phyloP scores from a whole-genome alignment of 345 rosid genomes.

The Punica granatum region DNA sequence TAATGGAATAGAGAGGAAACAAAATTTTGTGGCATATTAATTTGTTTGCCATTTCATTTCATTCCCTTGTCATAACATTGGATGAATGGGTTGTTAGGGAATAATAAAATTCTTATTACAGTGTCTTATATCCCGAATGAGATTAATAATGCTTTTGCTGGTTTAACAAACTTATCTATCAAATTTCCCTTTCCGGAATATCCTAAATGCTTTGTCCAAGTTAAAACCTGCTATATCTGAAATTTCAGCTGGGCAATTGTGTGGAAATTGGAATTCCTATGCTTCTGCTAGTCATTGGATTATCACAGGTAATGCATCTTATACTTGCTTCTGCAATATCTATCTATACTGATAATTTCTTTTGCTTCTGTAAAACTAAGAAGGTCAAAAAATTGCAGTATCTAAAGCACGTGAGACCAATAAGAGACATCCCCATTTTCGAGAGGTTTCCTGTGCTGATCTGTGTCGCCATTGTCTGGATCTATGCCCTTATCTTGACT shows the following conservation, averaged over 20 bases:
- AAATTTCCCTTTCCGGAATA: not conserved
- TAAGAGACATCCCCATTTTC: constrained; percentile 49
- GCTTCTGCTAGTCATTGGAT: constrained; percentile 67
- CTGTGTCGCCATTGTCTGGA: constrained; percentile 68
- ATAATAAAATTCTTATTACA: too few relatives aligned
- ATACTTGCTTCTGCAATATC: not conserved
- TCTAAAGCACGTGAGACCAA: constrained; percentile 61
- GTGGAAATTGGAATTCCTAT: constrained; percentile 93
- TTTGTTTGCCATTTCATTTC: not conserved
- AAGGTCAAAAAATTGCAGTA: constrained; percentile 40
- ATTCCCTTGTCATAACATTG: not conserved
- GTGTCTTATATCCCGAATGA: not conserved
- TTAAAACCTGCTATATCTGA: not conserved
- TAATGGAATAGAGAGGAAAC: too few relatives aligned
- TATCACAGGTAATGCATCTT: constrained; percentile 56
- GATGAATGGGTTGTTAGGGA: too few relatives aligned
- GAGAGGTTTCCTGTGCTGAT: constrained; percentile 78
- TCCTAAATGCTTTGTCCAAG: not conserved
- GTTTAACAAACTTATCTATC: too few relatives aligned
- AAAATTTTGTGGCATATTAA: too few relatives aligned
- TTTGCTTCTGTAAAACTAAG: not conserved
- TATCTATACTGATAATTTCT: constrained; percentile 4
- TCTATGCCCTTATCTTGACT: constrained; percentile 76
- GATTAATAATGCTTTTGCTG: not conserved
- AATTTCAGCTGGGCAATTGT: constrained; percentile 73